These are phyloP conservation scores for Nicotiana otophora DNA, from an alignment of 257 asterid species.

Conservation along the genomic window DNA sequence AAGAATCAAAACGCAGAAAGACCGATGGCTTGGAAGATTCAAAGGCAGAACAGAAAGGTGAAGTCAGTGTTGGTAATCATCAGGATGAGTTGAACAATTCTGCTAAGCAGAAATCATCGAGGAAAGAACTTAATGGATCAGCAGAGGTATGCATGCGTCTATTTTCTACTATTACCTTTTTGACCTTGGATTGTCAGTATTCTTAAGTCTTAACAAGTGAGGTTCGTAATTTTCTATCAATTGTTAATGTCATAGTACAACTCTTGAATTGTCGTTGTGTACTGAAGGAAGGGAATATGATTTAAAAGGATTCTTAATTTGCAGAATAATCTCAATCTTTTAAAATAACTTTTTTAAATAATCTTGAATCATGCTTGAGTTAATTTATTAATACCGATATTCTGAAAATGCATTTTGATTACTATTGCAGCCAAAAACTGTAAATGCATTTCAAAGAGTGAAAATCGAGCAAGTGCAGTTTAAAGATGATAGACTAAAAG, in stretches of 20 bases:
- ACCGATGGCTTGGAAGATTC: constrained; percentile 39
- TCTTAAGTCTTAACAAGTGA: not conserved
- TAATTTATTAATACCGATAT: not conserved
- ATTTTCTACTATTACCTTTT: not conserved
- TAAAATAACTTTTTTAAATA: not conserved
- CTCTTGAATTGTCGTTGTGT: not conserved
- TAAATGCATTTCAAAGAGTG: constrained; percentile 57
- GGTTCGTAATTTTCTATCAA: not conserved
- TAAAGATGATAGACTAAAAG: constrained; percentile 73
- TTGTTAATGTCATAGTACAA: not conserved
- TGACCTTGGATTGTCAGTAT: not conserved
- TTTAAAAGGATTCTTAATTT: not conserved
- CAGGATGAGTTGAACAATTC: constrained; percentile 29
- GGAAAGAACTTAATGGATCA: constrained; percentile 36
- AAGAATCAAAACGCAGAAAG: constrained; percentile 62
- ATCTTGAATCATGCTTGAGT: not conserved
- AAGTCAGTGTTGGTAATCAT: constrained; percentile 12
- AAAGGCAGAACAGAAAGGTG: constrained; percentile 23
- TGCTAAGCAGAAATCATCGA: constrained; percentile 37
- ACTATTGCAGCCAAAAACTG: constrained; percentile 60
- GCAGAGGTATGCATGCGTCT: constrained; percentile 38
- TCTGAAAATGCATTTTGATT: not conserved
- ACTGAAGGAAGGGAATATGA: not conserved
- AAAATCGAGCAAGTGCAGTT: constrained; percentile 33
- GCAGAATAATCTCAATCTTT: not conserved